phyloP scores from a whole-genome alignment of 2,329 filamentous ascomycete genomes.

The Helotiales sp. region DNA sequence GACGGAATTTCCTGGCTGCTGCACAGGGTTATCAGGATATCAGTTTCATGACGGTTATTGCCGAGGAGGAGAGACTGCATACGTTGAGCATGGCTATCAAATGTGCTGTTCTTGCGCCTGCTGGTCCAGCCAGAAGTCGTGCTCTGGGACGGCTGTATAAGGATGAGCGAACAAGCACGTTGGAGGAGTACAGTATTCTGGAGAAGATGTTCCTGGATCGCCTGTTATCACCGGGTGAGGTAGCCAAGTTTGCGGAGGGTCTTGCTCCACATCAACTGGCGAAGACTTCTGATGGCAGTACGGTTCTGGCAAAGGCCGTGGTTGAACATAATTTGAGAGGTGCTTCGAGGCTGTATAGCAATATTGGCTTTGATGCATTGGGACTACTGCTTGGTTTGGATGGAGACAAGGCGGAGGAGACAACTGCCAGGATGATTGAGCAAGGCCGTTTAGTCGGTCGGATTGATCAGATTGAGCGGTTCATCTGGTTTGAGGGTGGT shows the following conservation, averaged over 20 bases:
- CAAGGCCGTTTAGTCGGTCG: conserved; percentile 85
- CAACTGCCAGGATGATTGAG: conserved; percentile 94
- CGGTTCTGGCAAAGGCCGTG: conserved; percentile 89
- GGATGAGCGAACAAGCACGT: conserved; percentile 78
- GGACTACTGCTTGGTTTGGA: conserved; percentile 79
- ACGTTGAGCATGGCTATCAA: conserved; percentile 87
- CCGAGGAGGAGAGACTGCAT: conserved; percentile 83
- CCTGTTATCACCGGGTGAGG: conserved; percentile 79
- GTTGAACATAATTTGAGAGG: conserved; percentile 95
- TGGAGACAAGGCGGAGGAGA: conserved; percentile 83
- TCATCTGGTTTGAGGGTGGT: conserved; percentile 83
- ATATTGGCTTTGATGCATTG: conserved; percentile 77
- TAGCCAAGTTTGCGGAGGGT: conserved; percentile 80
- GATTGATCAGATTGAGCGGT: conserved; percentile 90
- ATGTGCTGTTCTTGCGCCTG: conserved; percentile 90
- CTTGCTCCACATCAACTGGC: conserved; percentile 89
- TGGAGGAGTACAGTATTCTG: conserved; percentile 83
- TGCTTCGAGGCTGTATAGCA: conserved; percentile 78
- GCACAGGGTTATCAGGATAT: conserved; percentile 88
- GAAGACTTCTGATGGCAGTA: conserved; percentile 86
- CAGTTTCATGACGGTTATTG: conserved; percentile 76
- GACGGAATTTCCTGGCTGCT: conserved; percentile 87
- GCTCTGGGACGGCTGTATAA: conserved; percentile 87
- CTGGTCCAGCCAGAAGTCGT: conserved; percentile 81
- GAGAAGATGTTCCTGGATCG: conserved; percentile 98